Conservation (phyloP, 2,329 filamentous ascomycete genomes). For the Zymoseptoria tritici region DNA sequence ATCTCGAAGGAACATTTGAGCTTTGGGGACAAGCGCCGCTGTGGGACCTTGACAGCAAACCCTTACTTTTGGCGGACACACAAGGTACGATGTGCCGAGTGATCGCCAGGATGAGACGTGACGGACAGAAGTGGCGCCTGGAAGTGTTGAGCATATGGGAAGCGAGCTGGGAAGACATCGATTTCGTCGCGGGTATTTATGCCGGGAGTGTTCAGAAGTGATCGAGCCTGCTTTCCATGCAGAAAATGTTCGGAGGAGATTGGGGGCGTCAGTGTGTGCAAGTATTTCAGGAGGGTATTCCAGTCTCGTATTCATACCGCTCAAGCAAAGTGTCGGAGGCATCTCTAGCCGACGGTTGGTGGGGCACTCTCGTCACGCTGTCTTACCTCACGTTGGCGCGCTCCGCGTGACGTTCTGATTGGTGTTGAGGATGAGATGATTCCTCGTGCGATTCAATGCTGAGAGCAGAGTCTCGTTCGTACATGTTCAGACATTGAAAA, state of each 20-base stretch:
- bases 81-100: slow-evolving; percentile 39
- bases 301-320: not conserved
- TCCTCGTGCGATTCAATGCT: not conserved
- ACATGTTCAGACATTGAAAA: not conserved
- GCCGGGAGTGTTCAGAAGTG: slow-evolving; percentile 1
- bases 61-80: slow-evolving; percentile 32
- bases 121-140: slow-evolving; percentile 38
- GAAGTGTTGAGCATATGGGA: slow-evolving; percentile 46
- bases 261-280: no score
- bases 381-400: not conserved
- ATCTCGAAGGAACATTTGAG: slow-evolving; percentile 41
- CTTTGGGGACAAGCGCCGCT: slow-evolving; percentile 41
- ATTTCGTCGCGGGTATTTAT: slow-evolving; percentile 42
- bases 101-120: slow-evolving; percentile 43
- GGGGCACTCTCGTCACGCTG: not conserved
- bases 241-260: not conserved
- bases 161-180: slow-evolving; percentile 47
- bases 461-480: not conserved
- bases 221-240: not conserved
- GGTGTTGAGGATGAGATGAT: not conserved
- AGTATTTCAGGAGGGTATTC: no score
- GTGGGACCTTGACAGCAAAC: slow-evolving; percentile 38
- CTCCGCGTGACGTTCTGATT: not conserved
- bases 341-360: not conserved
- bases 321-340: not conserved